These are phyloP conservation scores for Camptophora hylomeconis DNA, from an alignment of 2,329 filamentous ascomycete genomes.

Conservation along the genomic window DNA sequence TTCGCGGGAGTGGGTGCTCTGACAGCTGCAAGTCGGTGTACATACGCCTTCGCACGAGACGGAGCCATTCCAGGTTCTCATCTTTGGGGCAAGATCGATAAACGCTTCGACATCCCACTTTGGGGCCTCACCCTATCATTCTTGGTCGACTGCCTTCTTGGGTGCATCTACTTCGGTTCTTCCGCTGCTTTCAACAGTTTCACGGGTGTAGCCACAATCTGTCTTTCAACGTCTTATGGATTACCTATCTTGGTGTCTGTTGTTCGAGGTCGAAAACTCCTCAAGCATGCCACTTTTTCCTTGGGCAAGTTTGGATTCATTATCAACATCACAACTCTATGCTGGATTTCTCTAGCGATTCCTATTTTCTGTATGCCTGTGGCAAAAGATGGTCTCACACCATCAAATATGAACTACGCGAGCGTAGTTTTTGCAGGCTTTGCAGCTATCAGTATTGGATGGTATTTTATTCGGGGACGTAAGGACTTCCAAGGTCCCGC, in stretches of 20 bases:
- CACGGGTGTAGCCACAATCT: slow-evolving; percentile 28
- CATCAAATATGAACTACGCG: slow-evolving; percentile 30
- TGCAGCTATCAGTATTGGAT: slow-evolving; percentile 34
- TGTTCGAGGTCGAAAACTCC: slow-evolving; percentile 30
- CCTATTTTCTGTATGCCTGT: slow-evolving; percentile 36
- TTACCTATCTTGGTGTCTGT: slow-evolving; percentile 35
- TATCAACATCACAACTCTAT: slow-evolving; percentile 31
- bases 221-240: slow-evolving; percentile 36
- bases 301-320: slow-evolving; percentile 30
- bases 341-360: slow-evolving; percentile 38
- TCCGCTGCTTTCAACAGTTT: slow-evolving; percentile 15
- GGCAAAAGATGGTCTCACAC: slow-evolving; percentile 9
- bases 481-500: slow-evolving; percentile 51
- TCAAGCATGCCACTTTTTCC: slow-evolving; percentile 36
- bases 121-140: slow-evolving; percentile 21
- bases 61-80: slow-evolving; percentile 9
- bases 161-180: slow-evolving; percentile 24
- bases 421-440: slow-evolving; percentile 25
- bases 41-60: slow-evolving; percentile 27
- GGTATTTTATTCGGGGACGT: slow-evolving; percentile 51
- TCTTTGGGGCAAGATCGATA: slow-evolving; percentile 8
- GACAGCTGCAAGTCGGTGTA: slow-evolving; percentile 38
- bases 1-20: slow-evolving; percentile 41
- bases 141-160: slow-evolving; percentile 32
- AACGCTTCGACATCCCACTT: slow-evolving; percentile 8